Base-by-base conservation (phyloP, 768 basidiomycete species). In the Rhodotorula diobovata region DNA sequence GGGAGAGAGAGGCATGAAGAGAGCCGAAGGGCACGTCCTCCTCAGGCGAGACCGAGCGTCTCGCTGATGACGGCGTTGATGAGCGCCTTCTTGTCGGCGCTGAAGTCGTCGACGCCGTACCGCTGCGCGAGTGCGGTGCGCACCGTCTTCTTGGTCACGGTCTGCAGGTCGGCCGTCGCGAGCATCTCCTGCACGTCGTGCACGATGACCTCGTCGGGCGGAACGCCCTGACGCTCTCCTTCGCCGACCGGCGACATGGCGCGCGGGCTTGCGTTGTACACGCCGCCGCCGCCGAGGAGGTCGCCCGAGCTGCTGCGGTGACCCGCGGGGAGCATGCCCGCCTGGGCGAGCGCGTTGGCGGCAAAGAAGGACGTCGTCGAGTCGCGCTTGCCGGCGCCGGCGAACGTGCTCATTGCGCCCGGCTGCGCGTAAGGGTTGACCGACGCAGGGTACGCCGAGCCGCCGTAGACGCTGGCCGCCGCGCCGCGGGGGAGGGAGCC, bases 81-180 rank as follows among this genome's bases (percentile, higher is more conserved):
- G 37, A 84, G 83, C 37, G 83, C 82, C 81, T 93, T 71, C 56
- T 66, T 91, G 67, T 88, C 85, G 34, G 86, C 74, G 21, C 86
- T 85, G 68, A 97, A 39, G 15, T 35, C 81, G 79, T 90, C 90
- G 82, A 88, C 86, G 45, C 88, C 89, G 78, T 89, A 96, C 70
- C 84, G 85, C 70, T 87, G 87, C 81, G 97, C 94, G 46, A 99
- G 83, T 77, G 87, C 86, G 66, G 87, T 84, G 50, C 95, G 86
- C 61, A 99, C 88, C 76, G 89, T 90, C 76, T 94, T 87, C 83
- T 98, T 98, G 62, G 95, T 97, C 68, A 96, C 85, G 20, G 87
- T 87, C 78, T 93, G 91, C 61, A 99, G 83, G 81, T 98, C 92
- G 1, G 92, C 91, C 23, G 83, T 81, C 28, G 85, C 85, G 63